Evolutionary conservation across 176 grass and related monocot genomes (phyloP).

Genomic region (Ensete glaucum): DNA sequence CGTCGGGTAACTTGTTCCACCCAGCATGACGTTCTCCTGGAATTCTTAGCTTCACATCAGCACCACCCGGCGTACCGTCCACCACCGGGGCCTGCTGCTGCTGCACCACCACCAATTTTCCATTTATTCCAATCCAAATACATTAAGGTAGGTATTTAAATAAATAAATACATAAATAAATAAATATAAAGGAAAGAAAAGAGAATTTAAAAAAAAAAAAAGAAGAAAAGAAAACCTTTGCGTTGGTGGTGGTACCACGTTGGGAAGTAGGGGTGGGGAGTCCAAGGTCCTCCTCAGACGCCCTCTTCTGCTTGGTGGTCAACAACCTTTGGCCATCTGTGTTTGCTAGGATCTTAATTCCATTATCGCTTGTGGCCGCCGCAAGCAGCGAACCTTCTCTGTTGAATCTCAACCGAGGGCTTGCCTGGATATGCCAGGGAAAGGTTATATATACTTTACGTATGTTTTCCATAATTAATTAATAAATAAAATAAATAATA

Average conservation of each 20-base stretch:
- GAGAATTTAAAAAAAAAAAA: too few species aligned
- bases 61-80: conserved; percentile 66
- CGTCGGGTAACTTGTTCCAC: conserved; percentile 76
- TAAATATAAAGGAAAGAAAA: too few species aligned
- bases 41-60: conserved; percentile 87
- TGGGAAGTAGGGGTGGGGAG: conserved; percentile 30
- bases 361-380: conserved; percentile 79
- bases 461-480: too few species aligned
- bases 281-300: conserved; percentile 62
- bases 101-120: too few species aligned
- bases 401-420: conserved; percentile 90
- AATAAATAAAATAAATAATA: too few species aligned
- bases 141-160: too few species aligned
- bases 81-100: conserved; percentile 7
- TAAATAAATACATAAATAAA: too few species aligned
- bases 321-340: conserved; percentile 82
- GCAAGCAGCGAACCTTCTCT: conserved; percentile 93
- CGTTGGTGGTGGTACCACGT: conserved; percentile 64
- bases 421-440: too few species aligned
- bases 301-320: conserved; percentile 65
- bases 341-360: conserved; percentile 96
- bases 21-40: conserved; percentile 41
- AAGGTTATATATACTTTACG: too few species aligned
- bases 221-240: conserved; percentile 3
- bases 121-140: too few species aligned